Base-by-base conservation (phyloP, 164 flowering plant species). In the Chloranthus sessilifolius region DNA sequence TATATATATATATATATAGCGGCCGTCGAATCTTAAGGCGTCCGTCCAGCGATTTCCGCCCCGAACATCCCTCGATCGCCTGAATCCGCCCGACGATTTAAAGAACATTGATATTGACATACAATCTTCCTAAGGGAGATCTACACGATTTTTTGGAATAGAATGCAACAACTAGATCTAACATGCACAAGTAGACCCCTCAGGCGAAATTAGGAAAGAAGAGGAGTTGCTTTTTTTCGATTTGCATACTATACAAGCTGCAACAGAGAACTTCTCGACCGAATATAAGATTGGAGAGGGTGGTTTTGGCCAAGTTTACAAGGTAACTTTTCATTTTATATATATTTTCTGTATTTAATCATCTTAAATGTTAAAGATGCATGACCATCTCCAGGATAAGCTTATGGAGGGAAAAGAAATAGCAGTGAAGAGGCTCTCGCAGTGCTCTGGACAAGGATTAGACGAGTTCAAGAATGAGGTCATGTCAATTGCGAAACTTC, bases 401-500 rank as follows among this genome's bases (percentile, higher is more conserved):
- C 19, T 56, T 36, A 19, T 2, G 8, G 38, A 38, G 12, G 53
- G 61, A 14, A 46, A 48, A 28, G 45, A 37, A 27, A 47, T 47
- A 16, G 61, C 53, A 17, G 61, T 56, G 38, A 56, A 56, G 29
- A 56, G 47, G 45, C 53, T 56, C 15, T 5, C 45, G 7, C 35
- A 19, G 11, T 45, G 61, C 11, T 56, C 61, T n/a, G 2, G 2
- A 7, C 61, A 56, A 56, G 61, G 61, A 28, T 25, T 19, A 59
- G 47, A 26, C 22, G 50, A 12, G 43, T 68, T 73, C 47, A 68
- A 62, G 23, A 76, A 53, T 40, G 78, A 73, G 28, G 61, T 73
- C 6, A 11, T 17, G 27, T 43, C 71, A 15, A 33, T 73, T 3
- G 74, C 69, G 7, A 74, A 71, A 36, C 79, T 74, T 50, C 74